Base-by-base conservation (phyloP, 192 early-diverging fungal species). In the Paraglomus occultum region DNA sequence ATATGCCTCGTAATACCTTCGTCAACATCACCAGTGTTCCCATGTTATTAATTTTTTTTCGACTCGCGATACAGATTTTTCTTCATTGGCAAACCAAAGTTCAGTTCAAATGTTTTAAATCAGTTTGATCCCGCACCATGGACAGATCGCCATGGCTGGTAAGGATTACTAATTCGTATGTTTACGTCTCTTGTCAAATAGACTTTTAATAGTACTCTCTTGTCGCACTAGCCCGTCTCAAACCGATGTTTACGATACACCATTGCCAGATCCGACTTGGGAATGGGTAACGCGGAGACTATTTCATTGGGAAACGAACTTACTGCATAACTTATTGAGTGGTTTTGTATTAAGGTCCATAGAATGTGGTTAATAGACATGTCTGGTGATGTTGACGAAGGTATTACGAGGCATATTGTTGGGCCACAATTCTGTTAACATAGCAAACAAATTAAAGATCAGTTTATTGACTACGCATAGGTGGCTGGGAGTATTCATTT, bases 381-480 rank as follows among this genome's bases (percentile, higher is more conserved):
- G 84, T 81, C 84, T n/a, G 79, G 78, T 1, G 82, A 86, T 69
- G 82, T 86, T 6, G 84, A 86, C 51, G 82, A 86, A 73, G 68
- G 76, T 77, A 70, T 43, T 9, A 43, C 22, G 6, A 6, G 31
- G 31, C 3, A 31, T 31, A 31, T 17, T 39, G 31, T 58, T 58
- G 11, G 20, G 31, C 23, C 45, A n/a, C 5, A 11, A 39, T 65
- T 38, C 0, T 65, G 5, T 57, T 22, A 3, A 12, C 18, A 51
- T 12, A 38, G 42, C 12, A 45, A 45, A 57, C 47, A 39, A 59
- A 59, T 6, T 11, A 48, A 4, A 50, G 39, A 50, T 5, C 23
- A 15, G 9, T 58, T 52, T 45, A 51, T 61, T 47, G n/a, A 57
- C 23, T 18, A n/a, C n/a, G 44, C 10, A 66, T 53, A 70, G 71